Evolutionary conservation across 1,284 basidiomycete genomes (phyloP).

Genomic region (Sporisorium iseilematis-ciliati): DNA sequence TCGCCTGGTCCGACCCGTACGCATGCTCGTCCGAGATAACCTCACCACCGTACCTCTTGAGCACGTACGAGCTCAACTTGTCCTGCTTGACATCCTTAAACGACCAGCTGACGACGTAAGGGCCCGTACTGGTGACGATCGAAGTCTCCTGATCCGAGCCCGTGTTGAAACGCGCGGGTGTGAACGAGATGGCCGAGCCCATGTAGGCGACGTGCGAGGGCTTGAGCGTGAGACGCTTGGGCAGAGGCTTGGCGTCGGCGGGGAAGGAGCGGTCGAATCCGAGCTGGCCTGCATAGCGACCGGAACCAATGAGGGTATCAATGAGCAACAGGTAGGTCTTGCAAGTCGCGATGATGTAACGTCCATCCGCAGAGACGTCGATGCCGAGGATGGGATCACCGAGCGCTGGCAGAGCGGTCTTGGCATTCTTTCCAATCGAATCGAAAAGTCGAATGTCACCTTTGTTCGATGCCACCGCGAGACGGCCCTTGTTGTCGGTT

Average conservation of each 20-base stretch:
- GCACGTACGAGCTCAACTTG: constrained; percentile 88
- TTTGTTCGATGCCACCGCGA: constrained; percentile 95
- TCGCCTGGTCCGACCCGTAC: constrained; percentile 84
- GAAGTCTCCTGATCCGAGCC: constrained; percentile 85
- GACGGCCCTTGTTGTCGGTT: constrained; percentile 86
- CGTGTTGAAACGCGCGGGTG: constrained; percentile 94
- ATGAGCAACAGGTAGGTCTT: constrained; percentile 94
- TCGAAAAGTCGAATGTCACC: constrained; percentile 97
- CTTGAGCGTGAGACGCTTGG: constrained; percentile 86
- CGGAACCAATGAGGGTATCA: constrained; percentile 93
- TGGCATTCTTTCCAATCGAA: constrained; percentile 96
- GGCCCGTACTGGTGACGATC: constrained; percentile 96
- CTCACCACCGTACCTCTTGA: constrained; percentile 77
- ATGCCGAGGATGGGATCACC: constrained; percentile 95
- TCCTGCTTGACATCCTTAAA: constrained; percentile 95
- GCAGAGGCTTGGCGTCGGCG: constrained; percentile 90
- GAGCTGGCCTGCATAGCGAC: constrained; percentile 84
- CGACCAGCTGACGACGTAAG: constrained; percentile 87
- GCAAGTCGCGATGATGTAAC: constrained; percentile 95
- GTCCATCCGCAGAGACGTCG: constrained; percentile 92
- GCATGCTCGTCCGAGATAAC: constrained; percentile 61
- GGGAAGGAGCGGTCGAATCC: constrained; percentile 98
- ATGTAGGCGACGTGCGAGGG: constrained; percentile 96
- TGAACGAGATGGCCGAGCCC: constrained; percentile 88
- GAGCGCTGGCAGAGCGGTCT: constrained; percentile 95